phyloP scores from a whole-genome alignment of 345 rosid genomes.

The Brassica juncea region DNA sequence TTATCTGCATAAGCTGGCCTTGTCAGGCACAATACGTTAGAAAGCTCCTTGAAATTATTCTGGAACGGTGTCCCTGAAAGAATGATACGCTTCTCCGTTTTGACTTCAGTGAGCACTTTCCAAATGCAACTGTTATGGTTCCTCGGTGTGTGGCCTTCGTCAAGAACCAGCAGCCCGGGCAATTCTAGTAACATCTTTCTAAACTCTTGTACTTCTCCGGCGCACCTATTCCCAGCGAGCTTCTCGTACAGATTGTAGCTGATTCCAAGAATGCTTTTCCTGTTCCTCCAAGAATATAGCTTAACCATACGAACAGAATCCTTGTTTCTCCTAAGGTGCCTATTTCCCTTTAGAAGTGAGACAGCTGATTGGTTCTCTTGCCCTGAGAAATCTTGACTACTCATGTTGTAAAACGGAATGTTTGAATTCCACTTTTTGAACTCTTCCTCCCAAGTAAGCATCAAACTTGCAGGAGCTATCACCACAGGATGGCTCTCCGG shows the following conservation, averaged over 20 bases:
- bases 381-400: constrained; percentile 45
- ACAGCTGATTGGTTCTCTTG: constrained; percentile 46
- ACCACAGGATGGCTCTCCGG: constrained; percentile 66
- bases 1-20: constrained; percentile 46
- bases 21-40: constrained; percentile 55
- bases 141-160: constrained; percentile 83
- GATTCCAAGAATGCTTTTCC: constrained; percentile 57
- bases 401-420: constrained; percentile 63
- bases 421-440: constrained; percentile 62
- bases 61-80: constrained; percentile 90
- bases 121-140: constrained; percentile 57
- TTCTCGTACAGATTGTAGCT: constrained; percentile 61
- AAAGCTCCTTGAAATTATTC: constrained; percentile 72
- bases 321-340: background rate
- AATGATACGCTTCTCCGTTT: constrained; percentile 59
- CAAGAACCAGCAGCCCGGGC: constrained; percentile 65
- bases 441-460: constrained; percentile 80
- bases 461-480: constrained; percentile 64
- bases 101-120: constrained; percentile 55
- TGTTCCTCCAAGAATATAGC: constrained; percentile 58
- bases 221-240: constrained; percentile 41
- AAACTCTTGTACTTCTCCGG: constrained; percentile 7
- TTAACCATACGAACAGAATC: constrained; percentile 51
- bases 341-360: background rate
- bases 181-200: constrained; percentile 46